A percentile compares a stretch with the other conserved stretches of the same genome.
phyloP scores from a whole-genome alignment of 495 filamentous ascomycete genomes.

The Darksidea phi region DNA sequence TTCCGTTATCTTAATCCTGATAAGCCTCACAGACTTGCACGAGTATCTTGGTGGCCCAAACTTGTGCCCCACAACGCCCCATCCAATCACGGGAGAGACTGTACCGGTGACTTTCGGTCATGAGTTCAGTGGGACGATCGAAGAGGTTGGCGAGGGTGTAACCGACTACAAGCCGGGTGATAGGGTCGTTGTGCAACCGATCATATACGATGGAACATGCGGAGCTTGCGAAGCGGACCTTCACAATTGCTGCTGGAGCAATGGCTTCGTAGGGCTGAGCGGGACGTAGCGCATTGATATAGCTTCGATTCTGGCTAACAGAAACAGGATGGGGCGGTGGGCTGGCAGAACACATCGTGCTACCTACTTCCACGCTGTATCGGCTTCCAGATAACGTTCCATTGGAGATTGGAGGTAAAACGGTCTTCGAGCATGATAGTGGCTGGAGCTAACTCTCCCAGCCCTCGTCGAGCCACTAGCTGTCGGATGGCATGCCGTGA shows the following conservation, averaged over 20 bases:
- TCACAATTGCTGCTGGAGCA: conserved; percentile 57
- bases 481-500: conserved; percentile 68
- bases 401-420: conserved; percentile 51
- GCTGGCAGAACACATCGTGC: conserved; percentile 56
- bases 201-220: conserved; percentile 59
- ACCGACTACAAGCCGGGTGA: conserved; percentile 54
- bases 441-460: conserved; percentile 10
- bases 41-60: conserved; percentile 58
- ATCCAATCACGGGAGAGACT: conserved; percentile 57
- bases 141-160: conserved; percentile 58
- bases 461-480: conserved; percentile 62
- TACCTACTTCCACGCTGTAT: conserved; percentile 48
- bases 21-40: conserved; percentile 53
- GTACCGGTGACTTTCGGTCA: conserved; percentile 62
- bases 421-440: background rate
- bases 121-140: conserved; percentile 59
- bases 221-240: conserved; percentile 51
- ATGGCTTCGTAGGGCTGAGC: conserved; percentile 62
- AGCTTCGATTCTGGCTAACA: background rate
- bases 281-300: conserved; percentile 36
- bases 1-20: conserved; percentile 2
- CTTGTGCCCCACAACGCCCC: conserved; percentile 57
- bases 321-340: conserved; percentile 57
- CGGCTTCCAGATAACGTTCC: conserved; percentile 51
- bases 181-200: conserved; percentile 58